phyloP scores from a whole-genome alignment of 2,329 filamentous ascomycete genomes.

The Stagonosporopsis cucurbitacearum region DNA sequence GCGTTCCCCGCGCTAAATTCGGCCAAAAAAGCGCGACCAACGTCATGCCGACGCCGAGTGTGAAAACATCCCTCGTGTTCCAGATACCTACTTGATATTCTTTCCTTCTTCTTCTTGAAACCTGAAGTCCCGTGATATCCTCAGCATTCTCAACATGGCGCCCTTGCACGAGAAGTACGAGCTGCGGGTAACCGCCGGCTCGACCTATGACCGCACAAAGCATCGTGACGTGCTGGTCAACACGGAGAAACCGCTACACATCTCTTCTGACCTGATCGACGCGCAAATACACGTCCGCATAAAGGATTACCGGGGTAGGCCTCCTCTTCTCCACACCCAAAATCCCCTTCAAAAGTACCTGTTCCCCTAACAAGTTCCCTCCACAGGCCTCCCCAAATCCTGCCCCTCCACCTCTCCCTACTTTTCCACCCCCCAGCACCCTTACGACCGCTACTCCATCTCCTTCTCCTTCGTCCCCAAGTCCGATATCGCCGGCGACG shows the following conservation, averaged over 20 bases:
- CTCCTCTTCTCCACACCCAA: no score
- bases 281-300: conserved; percentile 78
- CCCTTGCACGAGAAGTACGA: conserved; percentile 69
- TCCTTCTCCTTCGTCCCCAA: conserved; percentile 80
- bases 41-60: conserved; percentile 11
- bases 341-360: neutral
- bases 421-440: conserved; percentile 74
- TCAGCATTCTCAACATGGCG: conserved; percentile 33
- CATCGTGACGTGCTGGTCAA: conserved; percentile 82
- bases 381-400: conserved; percentile 69
- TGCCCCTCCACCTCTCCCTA: conserved; percentile 77
- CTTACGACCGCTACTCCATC: conserved; percentile 83
- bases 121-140: neutral
- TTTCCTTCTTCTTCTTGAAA: neutral
- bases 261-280: conserved; percentile 69
- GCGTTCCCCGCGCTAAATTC: conserved; percentile 10
- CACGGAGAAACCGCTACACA: conserved; percentile 63
- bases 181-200: conserved; percentile 81
- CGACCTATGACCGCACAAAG: conserved; percentile 73
- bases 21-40: conserved; percentile 15
- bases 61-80: neutral
- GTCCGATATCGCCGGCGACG: conserved; percentile 66
- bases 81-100: neutral
- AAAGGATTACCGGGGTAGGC: conserved; percentile 61
- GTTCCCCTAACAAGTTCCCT: conserved; percentile 4